Base-by-base conservation (phyloP, 305 asterid species). In the Fraxinus albicans region DNA sequence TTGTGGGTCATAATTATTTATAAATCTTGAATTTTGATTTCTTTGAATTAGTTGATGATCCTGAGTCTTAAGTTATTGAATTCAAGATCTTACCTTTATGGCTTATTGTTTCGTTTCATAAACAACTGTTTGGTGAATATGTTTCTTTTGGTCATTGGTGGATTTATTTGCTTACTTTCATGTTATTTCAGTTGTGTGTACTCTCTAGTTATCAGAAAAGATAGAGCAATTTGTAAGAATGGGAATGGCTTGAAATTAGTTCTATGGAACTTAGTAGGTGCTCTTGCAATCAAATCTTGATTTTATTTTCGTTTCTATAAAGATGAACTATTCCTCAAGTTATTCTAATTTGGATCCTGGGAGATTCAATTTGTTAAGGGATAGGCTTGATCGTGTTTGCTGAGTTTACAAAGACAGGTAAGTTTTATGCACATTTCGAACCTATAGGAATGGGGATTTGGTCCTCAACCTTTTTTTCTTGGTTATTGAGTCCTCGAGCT, bases 11-110 rank as follows among this genome's bases (percentile, higher is more conserved):
- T 72, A 3, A 40, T 83, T 85, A 65, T 33, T 36, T 74, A n/a
- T 67, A 34, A 50, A 21, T 21, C 73, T 50, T 78, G 70, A 75
- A 79, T 85, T 23, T 78, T 81, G 78, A 72, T 82, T 6, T 55
- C n/a, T 78, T 15, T 36, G 79, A 58, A 42, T 79, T 73, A 29
- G 17, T 73, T 63, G 50, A 33, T 67, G 75, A 50, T 82, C 78
- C 19, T 35, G 38, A 47, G 17, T 69, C 23, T 73, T 69, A 10
- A 33, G 79, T 78, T 77, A 55, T 6, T 81, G 77, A 33, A 79
- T 38, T 79, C 79, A 31, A 55, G 82, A 82, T 82, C 83, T 60
- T 77, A 76, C 8, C 42, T 27, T 72, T 15, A 27, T 65, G 47
- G 63, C 38, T 78, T 76, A 63, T 19, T 29, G 67, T 79, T 76